Base-by-base conservation (phyloP, 2,329 filamentous ascomycete genomes). In the Beauveria scarabaeidicola region DNA sequence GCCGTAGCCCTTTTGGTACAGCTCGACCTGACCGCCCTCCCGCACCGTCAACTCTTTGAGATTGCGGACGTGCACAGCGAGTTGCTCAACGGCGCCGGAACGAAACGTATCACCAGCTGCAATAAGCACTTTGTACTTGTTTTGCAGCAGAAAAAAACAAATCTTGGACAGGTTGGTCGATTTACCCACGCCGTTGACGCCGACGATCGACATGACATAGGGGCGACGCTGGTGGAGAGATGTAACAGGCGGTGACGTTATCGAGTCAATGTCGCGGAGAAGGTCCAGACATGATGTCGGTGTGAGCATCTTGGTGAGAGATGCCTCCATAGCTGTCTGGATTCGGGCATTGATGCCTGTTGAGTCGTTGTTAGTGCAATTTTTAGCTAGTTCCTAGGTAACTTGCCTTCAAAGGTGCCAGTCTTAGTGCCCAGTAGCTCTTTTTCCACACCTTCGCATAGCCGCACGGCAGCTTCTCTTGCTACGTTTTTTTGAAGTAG, bases 121-220 rank as follows among this genome's bases (percentile, higher is more conserved):
- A 65, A 99, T 90, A 60, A 99, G 82, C 17, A 99, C 91, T 69
- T 89, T 89, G 78, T 96, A 95, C 72, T 95, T 92, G 78, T 99
- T 99, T 74, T 99, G 93, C 36, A 99, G 80, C 41, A 99, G 80
- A 77, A 99, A 99, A 76, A 94, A 99, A 73, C 92, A 96, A 65
- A 99, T 96, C 75, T 99, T 99, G 73, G 90, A 93, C 41, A 99
- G 81, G 71, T 97, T 97, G 56, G 94, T 99, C 17, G 92, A 97
- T 77, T 99, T 99, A 69, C 94, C 94, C 41, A 99, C 94, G 58
- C 94, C 94, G 72, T 99, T 99, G 70, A 99, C 94, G 63, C 94
- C 94, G 47, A 99, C 94, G 63, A 99, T 96, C 60, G 91, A 97
- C 71, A 99, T 95, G 68, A 97, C 93, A 71, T 97, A 99, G 47